Conservation (phyloP, 139 green algal species). For the Pedinophyceae sp. region DNA sequence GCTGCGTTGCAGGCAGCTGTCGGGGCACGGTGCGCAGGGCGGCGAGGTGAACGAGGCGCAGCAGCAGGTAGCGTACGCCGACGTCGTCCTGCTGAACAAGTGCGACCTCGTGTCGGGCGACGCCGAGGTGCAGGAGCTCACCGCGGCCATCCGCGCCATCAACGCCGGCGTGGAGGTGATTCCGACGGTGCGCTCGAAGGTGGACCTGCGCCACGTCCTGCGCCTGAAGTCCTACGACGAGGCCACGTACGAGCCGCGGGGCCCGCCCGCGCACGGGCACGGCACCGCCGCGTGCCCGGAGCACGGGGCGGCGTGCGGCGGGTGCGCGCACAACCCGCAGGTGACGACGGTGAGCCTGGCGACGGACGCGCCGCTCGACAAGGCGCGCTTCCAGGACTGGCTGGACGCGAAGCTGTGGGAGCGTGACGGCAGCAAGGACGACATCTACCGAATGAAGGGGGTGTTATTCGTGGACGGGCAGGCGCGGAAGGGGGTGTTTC, state of each 20-base stretch:
- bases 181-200: conserved; percentile 25
- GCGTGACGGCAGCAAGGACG: conserved; percentile 5
- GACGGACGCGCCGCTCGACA: conserved; percentile 11
- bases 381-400: conserved; percentile 24
- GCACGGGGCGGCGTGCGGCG: not conserved
- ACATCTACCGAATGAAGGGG: conserved; percentile 66
- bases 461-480: conserved; percentile 33
- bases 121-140: conserved; percentile 19
- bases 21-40: too few relatives aligned
- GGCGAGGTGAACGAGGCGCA: conserved; percentile 68
- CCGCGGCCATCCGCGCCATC: conserved; percentile 32
- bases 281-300: not conserved
- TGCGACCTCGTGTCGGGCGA: conserved; percentile 37
- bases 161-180: conserved; percentile 50
- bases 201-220: conserved; percentile 50
- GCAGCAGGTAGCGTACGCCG: conserved; percentile 87
- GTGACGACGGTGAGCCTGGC: conserved; percentile 23
- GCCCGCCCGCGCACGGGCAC: too few relatives aligned
- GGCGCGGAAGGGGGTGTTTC: not conserved
- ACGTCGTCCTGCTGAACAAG: conserved; percentile 80
- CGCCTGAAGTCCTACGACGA: not conserved
- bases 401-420: conserved; percentile 50
- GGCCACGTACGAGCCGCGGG: too few relatives aligned
- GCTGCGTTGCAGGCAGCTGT: too few relatives aligned
- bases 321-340: conserved; percentile 8